Evolutionary conservation across 2,329 filamentous ascomycete genomes (phyloP), one percentile per base, ranked within the genome.

Genomic region (Aquanectria penicillioides): DNA sequence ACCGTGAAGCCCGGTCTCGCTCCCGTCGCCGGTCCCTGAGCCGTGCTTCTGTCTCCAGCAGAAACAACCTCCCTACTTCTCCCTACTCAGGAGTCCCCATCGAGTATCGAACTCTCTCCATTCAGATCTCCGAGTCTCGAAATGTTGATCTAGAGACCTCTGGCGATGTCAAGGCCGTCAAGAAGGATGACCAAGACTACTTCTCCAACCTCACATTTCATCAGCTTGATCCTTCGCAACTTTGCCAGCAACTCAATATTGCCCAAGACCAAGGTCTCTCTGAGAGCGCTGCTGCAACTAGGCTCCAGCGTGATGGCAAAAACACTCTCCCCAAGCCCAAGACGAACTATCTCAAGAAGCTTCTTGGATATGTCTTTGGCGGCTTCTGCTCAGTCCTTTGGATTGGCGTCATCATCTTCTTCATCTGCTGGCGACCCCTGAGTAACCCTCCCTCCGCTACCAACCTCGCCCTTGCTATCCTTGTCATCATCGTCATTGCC

Each of bases 331-430:
- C 80, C 7, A 71, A 73, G 34, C 73, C 74, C 23, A 78, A 79
- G 64, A 75, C 76, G 5, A 80, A 80, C 67, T 79, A 81, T 63
- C 59, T 70, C 55, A 77, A 75, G 61, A 78, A 78, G 59, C 69
- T 79, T 1, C 63, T 80, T 7, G 59, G 66, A 5, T 82, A 81
- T 58, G 59, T 81, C 55, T 81, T 81, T 64, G 79, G 79, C 29
- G 80, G 80, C 38, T 81, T 81, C 67, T 81, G 79, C 44, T 80
- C 78, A 1, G 72, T 81, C 18, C 73, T 81, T 11, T 81, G 78
- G 79, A 65, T 81, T 29, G 80, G 78, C 15, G 78, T 78, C 44
- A 73, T 81, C 61, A 72, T 81, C 66, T 81, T 81, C 73, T 81
- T 81, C 63, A 65, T 82, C 59, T 81, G 78, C 67, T 82, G 80